Conservation (phyloP, 192 early-diverging fungal species). For the Gryganskiella cystojenkinii region DNA sequence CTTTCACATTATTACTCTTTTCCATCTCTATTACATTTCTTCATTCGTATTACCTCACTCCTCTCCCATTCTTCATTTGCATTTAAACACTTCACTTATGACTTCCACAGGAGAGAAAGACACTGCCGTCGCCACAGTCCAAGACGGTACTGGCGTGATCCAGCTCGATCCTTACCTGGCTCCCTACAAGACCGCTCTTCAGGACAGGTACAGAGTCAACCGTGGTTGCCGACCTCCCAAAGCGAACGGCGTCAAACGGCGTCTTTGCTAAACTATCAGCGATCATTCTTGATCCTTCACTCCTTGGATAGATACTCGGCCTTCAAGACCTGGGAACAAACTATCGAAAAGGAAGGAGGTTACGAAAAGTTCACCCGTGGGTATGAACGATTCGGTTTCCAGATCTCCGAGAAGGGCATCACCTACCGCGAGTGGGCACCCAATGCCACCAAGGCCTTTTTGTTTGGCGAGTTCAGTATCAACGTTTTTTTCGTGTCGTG, state of each 20-base stretch:
- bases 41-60: neutral
- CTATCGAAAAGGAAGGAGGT: conserved; percentile 81
- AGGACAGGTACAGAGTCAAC: conserved; percentile 60
- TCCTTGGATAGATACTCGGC: conserved; percentile 54
- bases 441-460: conserved; percentile 75
- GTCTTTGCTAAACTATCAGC: neutral
- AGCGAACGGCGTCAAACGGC: neutral
- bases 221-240: neutral
- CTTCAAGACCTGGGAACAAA: conserved; percentile 77
- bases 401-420: conserved; percentile 72
- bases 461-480: conserved; percentile 95
- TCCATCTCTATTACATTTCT: neutral
- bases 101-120: neutral
- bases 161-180: conserved; percentile 83
- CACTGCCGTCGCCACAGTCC: neutral
- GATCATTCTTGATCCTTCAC: neutral
- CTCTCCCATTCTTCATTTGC: neutral
- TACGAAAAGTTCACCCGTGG: conserved; percentile 86
- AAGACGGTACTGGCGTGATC: conserved; percentile 75
- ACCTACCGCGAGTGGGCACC: conserved; percentile 98
- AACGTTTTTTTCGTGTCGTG: neutral
- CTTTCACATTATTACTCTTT: neutral
- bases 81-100: neutral
- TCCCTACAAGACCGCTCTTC: conserved; percentile 72
- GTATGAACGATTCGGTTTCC: conserved; percentile 87